Evolutionary conservation across 1,284 basidiomycete species (phyloP).

Genomic region (Heliocybe sulcata): DNA sequence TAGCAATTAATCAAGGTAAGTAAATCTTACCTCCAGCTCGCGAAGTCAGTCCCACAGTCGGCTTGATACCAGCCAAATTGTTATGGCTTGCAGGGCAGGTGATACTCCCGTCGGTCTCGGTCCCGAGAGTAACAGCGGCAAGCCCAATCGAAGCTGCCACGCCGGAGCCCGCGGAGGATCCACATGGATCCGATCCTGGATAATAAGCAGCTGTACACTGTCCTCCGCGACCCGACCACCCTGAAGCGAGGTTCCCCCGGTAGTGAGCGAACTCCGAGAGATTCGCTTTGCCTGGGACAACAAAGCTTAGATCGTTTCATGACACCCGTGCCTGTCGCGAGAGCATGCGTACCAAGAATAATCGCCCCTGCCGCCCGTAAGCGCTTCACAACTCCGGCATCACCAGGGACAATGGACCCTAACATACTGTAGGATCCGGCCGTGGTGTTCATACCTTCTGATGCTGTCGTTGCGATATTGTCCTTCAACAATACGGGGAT

Average conservation of each 20-base stretch:
- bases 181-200: conserved; percentile 26
- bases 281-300: conserved; percentile 19
- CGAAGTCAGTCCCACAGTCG: conserved; percentile 55
- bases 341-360: conserved; percentile 27
- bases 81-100: conserved; percentile 37
- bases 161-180: conserved; percentile 23
- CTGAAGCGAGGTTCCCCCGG: conserved; percentile 16
- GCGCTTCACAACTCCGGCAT: conserved; percentile 29
- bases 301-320: not conserved
- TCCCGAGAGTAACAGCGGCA: conserved; percentile 21
- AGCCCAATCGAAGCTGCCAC: conserved; percentile 25
- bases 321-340: not conserved
- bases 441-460: conserved; percentile 60
- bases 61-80: conserved; percentile 53
- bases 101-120: conserved; percentile 23
- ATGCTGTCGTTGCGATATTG: conserved; percentile 41
- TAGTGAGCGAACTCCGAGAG: conserved; percentile 24
- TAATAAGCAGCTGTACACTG: conserved; percentile 31
- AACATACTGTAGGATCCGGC: conserved; percentile 36
- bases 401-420: conserved; percentile 31
- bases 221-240: conserved; percentile 25
- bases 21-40: conserved; percentile 38
- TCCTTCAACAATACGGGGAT: conserved; percentile 68
- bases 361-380: conserved; percentile 37
- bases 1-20: not conserved